Conservation (phyloP, 352 stramenopile genomes). For the Phytopythium sindhum region DNA sequence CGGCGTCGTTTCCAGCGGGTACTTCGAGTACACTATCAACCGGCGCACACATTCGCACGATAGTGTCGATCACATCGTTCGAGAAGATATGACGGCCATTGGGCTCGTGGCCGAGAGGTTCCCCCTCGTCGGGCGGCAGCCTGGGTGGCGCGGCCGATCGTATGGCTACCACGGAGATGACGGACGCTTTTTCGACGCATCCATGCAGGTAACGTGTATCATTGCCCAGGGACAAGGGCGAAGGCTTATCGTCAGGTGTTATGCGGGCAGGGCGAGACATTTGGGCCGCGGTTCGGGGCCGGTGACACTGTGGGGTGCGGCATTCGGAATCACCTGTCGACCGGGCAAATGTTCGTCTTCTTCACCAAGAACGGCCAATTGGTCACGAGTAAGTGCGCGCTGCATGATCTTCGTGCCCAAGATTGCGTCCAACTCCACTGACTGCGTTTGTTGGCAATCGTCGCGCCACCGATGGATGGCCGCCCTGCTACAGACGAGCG, state of each 20-base stretch:
- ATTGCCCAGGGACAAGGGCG: not conserved
- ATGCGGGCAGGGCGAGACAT: conserved; percentile 20
- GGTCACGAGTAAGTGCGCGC: conserved; percentile 30
- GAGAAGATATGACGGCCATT: conserved; percentile 57
- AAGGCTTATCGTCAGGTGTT: not conserved
- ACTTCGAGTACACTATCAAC: conserved; percentile 72
- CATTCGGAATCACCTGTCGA: conserved; percentile 15
- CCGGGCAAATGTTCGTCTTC: conserved; percentile 37
- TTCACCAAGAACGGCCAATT: conserved; percentile 75
- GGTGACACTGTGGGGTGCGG: conserved; percentile 34
- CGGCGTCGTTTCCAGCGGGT: conserved; percentile 52
- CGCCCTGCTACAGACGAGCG: not conserved
- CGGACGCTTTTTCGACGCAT: conserved; percentile 57
- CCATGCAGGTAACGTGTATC: conserved; percentile 28
- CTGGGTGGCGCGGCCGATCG: conserved; percentile 61
- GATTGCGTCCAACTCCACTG: not conserved
- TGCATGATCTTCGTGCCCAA: not conserved
- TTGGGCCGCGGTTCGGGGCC: conserved; percentile 30
- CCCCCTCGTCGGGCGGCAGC: conserved; percentile 57
- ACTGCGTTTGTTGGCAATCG: not conserved
- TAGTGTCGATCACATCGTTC: conserved; percentile 5
- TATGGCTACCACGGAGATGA: conserved; percentile 82
- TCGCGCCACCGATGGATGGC: not conserved
- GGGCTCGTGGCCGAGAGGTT: conserved; percentile 54
- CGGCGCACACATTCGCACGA: conserved; percentile 21